Conservation (phyloP, 2,329 filamentous ascomycete species). For the Cytospora mali region DNA sequence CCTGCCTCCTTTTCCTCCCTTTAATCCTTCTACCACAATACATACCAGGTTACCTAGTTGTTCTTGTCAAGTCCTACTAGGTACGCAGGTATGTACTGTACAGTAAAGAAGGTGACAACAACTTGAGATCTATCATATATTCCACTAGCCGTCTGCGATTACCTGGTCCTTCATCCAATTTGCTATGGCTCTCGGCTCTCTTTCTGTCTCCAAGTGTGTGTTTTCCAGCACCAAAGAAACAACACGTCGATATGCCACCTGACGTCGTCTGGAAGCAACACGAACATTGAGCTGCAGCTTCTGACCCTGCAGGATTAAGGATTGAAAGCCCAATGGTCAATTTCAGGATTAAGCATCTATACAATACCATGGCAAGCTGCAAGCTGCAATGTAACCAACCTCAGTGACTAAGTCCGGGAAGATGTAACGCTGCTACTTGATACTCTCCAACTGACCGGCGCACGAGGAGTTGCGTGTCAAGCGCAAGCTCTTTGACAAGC, state of each 20-base stretch:
- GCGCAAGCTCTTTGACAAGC: neutral
- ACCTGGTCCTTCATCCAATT: neutral
- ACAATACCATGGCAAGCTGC: conserved; percentile 19
- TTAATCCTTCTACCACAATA: too few species aligned
- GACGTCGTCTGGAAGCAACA: conserved; percentile 9
- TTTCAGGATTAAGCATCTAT: conserved; percentile 4
- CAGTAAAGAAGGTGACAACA: too few species aligned
- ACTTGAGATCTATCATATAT: too few species aligned
- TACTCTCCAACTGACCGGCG: neutral
- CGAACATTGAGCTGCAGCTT: conserved; percentile 15
- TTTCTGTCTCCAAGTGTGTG: too few species aligned
- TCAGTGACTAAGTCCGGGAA: neutral
- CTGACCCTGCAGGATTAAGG: conserved; percentile 2
- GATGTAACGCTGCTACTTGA: conserved; percentile 16
- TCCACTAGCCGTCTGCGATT: too few species aligned
- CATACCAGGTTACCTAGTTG: too few species aligned
- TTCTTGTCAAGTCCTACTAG: neutral
- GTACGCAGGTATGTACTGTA: too few species aligned
- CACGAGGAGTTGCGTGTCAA: neutral
- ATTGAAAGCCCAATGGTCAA: neutral
- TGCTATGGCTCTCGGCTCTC: neutral
- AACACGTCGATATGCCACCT: neutral
- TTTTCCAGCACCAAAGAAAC: neutral
- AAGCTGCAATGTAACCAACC: conserved; percentile 27
- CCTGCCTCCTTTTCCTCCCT: neutral